A percentile compares a stretch with the other conserved stretches of the same genome.
These are phyloP conservation scores for Aspergillus biplanus DNA, from an alignment of 495 filamentous ascomycete genomes.

Conservation along the genomic window DNA sequence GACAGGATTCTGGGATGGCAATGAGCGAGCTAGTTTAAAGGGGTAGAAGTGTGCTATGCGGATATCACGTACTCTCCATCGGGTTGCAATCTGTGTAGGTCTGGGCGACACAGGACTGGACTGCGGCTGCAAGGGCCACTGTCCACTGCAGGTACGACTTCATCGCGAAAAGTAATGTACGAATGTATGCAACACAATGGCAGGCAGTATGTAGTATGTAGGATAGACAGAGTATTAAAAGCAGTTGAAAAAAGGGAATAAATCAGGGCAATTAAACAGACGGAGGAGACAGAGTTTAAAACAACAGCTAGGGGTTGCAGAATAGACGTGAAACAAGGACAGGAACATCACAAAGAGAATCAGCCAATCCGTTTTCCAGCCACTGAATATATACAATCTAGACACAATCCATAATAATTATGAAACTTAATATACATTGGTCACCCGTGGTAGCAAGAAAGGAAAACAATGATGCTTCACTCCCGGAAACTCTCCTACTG, in stretches of 20 bases:
- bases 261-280: neutral
- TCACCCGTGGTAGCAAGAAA: neutral
- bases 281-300: neutral
- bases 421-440: neutral
- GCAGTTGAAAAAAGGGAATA: neutral
- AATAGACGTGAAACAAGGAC: neutral
- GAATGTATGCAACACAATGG: too few species aligned
- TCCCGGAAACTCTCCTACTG: neutral
- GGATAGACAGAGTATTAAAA: neutral
- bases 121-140: conserved; percentile 9
- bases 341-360: neutral
- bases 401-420: neutral
- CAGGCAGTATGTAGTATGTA: too few species aligned
- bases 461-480: neutral
- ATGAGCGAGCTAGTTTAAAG: too few species aligned
- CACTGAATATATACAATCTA: conserved; percentile 1
- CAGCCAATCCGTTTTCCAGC: neutral
- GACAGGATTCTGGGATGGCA: conserved; percentile 49
- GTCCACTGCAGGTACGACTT: conserved; percentile 5
- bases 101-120: conserved; percentile 32
- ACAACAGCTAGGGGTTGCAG: neutral
- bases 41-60: too few species aligned
- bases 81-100: conserved; percentile 50
- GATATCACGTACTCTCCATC: conserved; percentile 25
- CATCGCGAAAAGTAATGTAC: neutral